phyloP scores from a whole-genome alignment of 257 asterid species.

The Anisodus acutangulus region DNA sequence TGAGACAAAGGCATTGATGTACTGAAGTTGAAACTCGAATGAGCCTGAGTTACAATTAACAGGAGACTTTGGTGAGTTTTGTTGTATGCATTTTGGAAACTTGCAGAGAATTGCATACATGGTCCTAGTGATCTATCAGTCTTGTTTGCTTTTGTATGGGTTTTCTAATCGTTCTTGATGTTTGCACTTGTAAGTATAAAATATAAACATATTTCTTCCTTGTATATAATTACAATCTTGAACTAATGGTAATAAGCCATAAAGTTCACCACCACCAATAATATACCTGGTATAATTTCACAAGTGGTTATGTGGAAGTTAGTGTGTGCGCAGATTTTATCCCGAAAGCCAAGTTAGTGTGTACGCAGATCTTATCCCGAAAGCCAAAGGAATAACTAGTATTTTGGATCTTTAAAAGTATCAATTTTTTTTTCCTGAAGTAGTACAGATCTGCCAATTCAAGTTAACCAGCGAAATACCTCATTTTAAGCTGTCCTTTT shows the following conservation, averaged over 20 bases:
- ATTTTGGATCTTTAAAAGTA: background rate
- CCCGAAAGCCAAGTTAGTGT: too few relatives aligned
- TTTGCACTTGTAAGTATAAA: background rate
- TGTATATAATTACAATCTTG: too few relatives aligned
- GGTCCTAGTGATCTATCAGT: background rate
- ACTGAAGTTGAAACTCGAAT: slow-evolving; percentile 6
- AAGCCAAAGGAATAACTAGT: too few relatives aligned
- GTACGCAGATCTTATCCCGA: too few relatives aligned
- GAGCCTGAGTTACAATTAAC: background rate
- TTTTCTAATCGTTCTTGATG: background rate
- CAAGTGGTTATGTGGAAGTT: too few relatives aligned
- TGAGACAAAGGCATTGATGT: slow-evolving; percentile 15
- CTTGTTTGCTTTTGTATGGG: background rate
- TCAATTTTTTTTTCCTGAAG: too few relatives aligned
- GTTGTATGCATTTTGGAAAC: background rate
- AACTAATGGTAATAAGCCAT: too few relatives aligned
- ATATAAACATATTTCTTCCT: background rate
- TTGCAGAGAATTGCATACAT: background rate
- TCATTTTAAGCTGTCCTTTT: background rate
- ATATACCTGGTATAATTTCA: background rate
- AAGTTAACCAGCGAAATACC: too few relatives aligned
- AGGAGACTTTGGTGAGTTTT: slow-evolving; percentile 30
- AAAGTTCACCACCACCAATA: too few relatives aligned
- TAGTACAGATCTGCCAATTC: too few relatives aligned
- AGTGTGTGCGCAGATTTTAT: too few relatives aligned